These are phyloP conservation scores for Debaryomyces fabryi DNA, from an alignment of 1,139 yeast genomes.

Conservation along the genomic window DNA sequence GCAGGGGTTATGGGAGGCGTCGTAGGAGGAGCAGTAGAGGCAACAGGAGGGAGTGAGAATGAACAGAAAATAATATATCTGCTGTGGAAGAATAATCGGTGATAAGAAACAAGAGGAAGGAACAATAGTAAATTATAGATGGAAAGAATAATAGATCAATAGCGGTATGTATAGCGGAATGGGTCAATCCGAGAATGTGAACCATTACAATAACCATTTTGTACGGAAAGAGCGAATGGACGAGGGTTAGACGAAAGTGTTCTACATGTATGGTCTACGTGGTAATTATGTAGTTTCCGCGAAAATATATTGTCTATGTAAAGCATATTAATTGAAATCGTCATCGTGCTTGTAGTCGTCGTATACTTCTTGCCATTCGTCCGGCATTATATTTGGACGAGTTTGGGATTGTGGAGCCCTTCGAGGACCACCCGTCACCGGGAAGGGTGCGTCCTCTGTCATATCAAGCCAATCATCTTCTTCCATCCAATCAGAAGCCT, in stretches of 20 bases:
- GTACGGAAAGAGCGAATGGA: neutral
- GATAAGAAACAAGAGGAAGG: neutral
- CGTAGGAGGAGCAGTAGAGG: neutral
- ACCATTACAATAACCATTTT: neutral
- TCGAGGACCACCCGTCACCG: slow-evolving; percentile 4
- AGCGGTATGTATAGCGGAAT: neutral
- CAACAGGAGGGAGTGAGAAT: neutral
- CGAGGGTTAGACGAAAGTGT: neutral
- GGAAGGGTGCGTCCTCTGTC: slow-evolving; percentile 12
- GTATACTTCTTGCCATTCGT: slow-evolving; percentile 40
- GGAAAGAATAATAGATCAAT: neutral
- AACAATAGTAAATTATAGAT: neutral
- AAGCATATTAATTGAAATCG: slow-evolving; percentile 24
- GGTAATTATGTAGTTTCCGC: neutral
- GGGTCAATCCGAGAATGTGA: neutral
- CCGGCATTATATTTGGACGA: slow-evolving; percentile 25
- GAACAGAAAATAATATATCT: neutral
- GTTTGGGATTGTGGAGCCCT: slow-evolving; percentile 11
- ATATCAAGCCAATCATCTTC: slow-evolving; percentile 33
- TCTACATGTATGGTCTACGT: neutral
- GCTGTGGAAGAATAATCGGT: neutral
- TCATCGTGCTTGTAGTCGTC: slow-evolving; percentile 49
- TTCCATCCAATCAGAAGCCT: slow-evolving; percentile 39
- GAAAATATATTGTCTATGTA: slow-evolving; percentile 2
- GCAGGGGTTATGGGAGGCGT: too few species aligned